Base-by-base conservation (phyloP, 257 asterid species). In the Nicotiana attenuata region DNA sequence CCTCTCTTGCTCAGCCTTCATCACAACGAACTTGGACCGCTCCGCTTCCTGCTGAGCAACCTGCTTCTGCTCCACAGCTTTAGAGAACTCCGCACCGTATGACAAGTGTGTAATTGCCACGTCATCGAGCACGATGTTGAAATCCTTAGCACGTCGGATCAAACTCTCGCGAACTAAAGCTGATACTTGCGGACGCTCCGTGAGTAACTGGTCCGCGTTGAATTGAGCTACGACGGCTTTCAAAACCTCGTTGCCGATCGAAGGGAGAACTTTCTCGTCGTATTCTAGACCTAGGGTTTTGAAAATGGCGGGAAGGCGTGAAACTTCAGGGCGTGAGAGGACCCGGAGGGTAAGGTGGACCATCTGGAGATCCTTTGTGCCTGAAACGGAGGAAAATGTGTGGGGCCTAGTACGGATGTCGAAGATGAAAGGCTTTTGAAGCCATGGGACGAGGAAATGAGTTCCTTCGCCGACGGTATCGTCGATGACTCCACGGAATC, bases 31-130 rank as follows among this genome's bases (percentile, higher is more conserved):
- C 76, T 93, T 96, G 3, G 98, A 94, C 85, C 99, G 65, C 92
- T 96, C 98, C 0, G 99, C 99, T 87, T 96, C 99, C 88, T 96
- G 99, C 88, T 96, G 98, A 7, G 98, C 99, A 76, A 94, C 99
- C 89, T 96, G 99, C 88, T 96, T 96, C 95, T 96, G 97, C 89
- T 96, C 99, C 82, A 94, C 98, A 2, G 99, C 98, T 88, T 83
- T 94, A 0, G 98, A 94, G 86, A 96, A 96, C 83, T 96, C 98
- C 5, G 93, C 91, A 57, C 99, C 98, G 41, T 96, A 96, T 0
- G 98, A 94, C 86, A 96, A 86, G 83, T 96, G 99, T 2, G 98
- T 96, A 77, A 96, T 96, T 0, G 97, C 99, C 52, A 96, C 99
- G 50, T 96, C 99, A 81, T 96, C 99, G 7, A 96, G 90, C 80